Percentiles rank a stretch among this genome's conserved stretches.
phyloP scores from a whole-genome alignment of 805 yeast genomes.

The Yarrowia porcina region DNA sequence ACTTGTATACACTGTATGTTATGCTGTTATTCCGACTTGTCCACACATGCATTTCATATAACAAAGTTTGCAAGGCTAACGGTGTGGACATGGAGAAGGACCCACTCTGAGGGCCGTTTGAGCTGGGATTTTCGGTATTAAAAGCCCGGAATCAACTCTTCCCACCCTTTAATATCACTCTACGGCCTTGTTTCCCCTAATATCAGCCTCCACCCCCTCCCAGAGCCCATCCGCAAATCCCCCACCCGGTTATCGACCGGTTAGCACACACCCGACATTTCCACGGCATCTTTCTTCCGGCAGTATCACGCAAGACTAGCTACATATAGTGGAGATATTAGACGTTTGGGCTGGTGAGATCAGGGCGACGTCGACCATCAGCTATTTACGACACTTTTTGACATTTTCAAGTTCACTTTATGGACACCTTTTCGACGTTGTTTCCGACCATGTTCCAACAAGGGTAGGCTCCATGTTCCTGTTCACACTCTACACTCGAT shows the following conservation, averaged over 20 bases:
- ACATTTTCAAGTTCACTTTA: too few relatives aligned
- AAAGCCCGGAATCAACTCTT: neutral
- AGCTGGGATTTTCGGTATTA: neutral
- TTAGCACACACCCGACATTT: neutral
- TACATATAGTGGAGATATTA: too few relatives aligned
- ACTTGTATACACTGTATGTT: too few relatives aligned
- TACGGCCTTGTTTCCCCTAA: neutral
- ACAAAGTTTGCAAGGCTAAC: neutral
- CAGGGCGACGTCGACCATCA: too few relatives aligned
- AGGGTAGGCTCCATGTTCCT: neutral
- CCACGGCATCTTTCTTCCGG: conserved; percentile 13
- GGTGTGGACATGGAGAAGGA: neutral
- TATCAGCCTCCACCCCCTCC: neutral
- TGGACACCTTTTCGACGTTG: too few relatives aligned
- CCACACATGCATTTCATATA: neutral
- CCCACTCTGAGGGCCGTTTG: neutral
- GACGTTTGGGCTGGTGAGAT: too few relatives aligned
- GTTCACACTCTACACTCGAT: neutral
- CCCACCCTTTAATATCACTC: neutral
- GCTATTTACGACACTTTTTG: too few relatives aligned
- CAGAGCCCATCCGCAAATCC: neutral
- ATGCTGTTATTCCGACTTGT: too few relatives aligned
- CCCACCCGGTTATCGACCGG: conserved; percentile 9
- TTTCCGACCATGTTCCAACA: neutral
- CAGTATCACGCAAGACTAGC: neutral